Evolutionary conservation across 2,329 filamentous ascomycete species (phyloP).

Genomic region (Colletotrichum musae): DNA sequence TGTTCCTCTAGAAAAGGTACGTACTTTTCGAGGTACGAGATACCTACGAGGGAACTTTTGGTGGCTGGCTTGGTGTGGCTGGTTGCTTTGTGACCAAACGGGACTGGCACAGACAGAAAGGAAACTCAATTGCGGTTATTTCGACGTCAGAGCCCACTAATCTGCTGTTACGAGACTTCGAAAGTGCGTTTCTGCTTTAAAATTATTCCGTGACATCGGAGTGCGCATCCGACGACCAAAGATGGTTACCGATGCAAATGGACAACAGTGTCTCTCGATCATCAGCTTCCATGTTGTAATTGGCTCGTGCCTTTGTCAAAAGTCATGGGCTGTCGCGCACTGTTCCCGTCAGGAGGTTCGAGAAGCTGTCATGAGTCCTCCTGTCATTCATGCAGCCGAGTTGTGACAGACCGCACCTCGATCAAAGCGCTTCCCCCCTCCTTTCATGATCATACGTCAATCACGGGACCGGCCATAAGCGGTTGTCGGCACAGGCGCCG

Average conservation of each 20-base stretch:
- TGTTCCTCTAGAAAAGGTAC: background rate
- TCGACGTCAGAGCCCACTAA: background rate
- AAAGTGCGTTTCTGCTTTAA: conserved; percentile 5
- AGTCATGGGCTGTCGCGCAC: background rate
- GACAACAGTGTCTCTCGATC: no score
- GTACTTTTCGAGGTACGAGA: background rate
- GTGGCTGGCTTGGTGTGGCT: background rate
- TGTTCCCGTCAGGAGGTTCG: background rate
- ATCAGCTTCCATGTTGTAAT: background rate
- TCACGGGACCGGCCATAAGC: background rate
- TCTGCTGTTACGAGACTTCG: background rate
- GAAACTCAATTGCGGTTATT: conserved; percentile 16
- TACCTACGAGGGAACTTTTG: background rate
- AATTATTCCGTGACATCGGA: conserved; percentile 14
- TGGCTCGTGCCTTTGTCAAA: background rate
- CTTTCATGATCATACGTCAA: background rate
- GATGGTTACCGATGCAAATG: background rate
- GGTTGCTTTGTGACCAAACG: no score
- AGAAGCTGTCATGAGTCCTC: background rate
- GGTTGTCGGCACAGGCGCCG: no score
- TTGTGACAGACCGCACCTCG: background rate
- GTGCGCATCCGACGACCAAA: background rate
- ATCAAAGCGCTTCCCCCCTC: no score
- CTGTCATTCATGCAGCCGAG: background rate
- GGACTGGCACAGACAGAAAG: no score